Conservation (phyloP, 331 rosid genomes). For the Quercus lobata region DNA sequence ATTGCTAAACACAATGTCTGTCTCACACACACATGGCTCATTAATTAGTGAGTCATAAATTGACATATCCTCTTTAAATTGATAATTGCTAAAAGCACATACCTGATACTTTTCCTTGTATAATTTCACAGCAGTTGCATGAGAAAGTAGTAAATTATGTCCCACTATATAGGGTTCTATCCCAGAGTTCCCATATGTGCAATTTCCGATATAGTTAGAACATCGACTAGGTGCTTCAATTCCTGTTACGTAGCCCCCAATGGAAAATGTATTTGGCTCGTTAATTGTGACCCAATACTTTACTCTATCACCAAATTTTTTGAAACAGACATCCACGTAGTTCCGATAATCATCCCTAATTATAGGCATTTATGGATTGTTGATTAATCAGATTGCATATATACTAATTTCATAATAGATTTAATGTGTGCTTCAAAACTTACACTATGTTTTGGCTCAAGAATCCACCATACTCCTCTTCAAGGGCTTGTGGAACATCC, state of each 20-base stretch:
- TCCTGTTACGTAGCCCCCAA: constrained; percentile 38
- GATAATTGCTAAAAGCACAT: background rate
- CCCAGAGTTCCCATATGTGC: constrained; percentile 53
- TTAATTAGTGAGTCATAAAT: no score
- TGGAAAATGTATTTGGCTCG: constrained; percentile 36
- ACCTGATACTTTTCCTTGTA: constrained; percentile 68
- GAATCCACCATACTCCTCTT: constrained; percentile 70
- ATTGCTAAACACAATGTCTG: no score
- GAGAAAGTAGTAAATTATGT: constrained; percentile 65
- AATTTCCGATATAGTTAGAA: constrained; percentile 39
- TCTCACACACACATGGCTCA: no score
- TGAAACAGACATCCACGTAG: constrained; percentile 29
- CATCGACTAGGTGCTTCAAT: constrained; percentile 59
- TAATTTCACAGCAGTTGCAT: constrained; percentile 47
- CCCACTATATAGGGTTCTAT: constrained; percentile 60
- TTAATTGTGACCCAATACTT: constrained; percentile 41
- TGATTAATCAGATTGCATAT: background rate
- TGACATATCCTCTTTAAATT: no score
- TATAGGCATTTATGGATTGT: background rate
- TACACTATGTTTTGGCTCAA: constrained; percentile 36
- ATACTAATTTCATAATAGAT: background rate
- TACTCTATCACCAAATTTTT: constrained; percentile 29
- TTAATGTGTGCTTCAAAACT: background rate
- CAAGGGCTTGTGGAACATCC: constrained; percentile 80
- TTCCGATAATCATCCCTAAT: constrained; percentile 23